Evolutionary conservation across 352 stramenopile genomes (phyloP).

Genomic region (Pythium periplocum): DNA sequence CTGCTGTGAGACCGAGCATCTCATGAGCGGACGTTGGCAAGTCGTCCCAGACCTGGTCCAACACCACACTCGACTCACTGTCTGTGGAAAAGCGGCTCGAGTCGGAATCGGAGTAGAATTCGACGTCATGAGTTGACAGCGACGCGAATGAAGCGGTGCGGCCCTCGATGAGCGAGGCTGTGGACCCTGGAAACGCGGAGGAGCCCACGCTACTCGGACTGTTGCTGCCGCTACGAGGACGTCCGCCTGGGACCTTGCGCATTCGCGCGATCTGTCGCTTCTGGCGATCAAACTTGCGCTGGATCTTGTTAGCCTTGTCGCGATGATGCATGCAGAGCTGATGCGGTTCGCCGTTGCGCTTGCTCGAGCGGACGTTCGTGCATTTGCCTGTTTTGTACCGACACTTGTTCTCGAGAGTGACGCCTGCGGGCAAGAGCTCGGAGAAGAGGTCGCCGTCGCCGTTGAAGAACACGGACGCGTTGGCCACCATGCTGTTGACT

Average conservation of each 20-base stretch:
- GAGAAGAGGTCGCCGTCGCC: no score
- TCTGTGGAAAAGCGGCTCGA: conserved; percentile 53
- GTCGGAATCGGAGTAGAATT: conserved; percentile 71
- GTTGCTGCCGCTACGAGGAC: not conserved
- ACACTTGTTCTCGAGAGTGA: conserved; percentile 27
- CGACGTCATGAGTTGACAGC: conserved; percentile 31
- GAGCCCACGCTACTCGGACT: conserved; percentile 3
- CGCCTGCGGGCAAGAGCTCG: no score
- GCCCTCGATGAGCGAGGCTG: conserved; percentile 13
- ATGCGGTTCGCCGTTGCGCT: conserved; percentile 82
- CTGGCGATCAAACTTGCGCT: conserved; percentile 86
- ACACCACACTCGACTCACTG: conserved; percentile 39
- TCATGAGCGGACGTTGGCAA: conserved; percentile 16
- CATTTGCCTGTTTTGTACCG: conserved; percentile 88
- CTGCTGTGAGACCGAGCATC: no score
- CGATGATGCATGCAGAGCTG: conserved; percentile 86
- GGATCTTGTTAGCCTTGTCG: conserved; percentile 88
- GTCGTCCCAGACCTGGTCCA: conserved; percentile 58
- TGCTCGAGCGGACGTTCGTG: conserved; percentile 72
- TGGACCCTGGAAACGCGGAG: conserved; percentile 11
- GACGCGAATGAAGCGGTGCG: conserved; percentile 16
- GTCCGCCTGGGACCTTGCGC: conserved; percentile 27
- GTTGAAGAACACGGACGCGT: no score
- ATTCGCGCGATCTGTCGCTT: conserved; percentile 72
- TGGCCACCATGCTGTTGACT: no score